Evolutionary conservation across 2,329 filamentous ascomycete species (phyloP).

Genomic region (Fusarium sp.): DNA sequence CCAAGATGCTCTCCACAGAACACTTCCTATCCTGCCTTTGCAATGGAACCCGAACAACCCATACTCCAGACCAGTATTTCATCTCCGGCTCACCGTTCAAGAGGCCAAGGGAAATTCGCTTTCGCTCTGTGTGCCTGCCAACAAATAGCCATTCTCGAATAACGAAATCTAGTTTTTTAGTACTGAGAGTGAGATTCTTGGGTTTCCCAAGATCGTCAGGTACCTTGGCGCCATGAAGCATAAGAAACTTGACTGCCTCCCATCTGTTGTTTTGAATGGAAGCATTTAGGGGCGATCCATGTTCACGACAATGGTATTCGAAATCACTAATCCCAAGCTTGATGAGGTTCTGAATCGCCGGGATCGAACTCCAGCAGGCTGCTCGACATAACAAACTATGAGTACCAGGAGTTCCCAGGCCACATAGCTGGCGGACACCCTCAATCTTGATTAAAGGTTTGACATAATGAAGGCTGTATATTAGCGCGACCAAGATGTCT

Average conservation of each 20-base stretch:
- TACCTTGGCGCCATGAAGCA: not conserved
- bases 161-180: not conserved
- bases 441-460: not conserved
- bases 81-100: not conserved
- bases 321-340: not conserved
- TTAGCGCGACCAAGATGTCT: rapidly evolving
- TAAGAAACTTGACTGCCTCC: not conserved
- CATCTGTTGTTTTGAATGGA: not conserved
- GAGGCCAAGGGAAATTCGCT: not conserved
- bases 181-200: not conserved
- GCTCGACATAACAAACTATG: not conserved
- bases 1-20: not conserved
- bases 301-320: not conserved
- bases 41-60: not conserved
- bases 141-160: not conserved
- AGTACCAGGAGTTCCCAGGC: not conserved
- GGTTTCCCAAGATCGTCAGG: not conserved
- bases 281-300: not conserved
- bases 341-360: not conserved
- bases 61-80: not conserved
- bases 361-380: not conserved
- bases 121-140: not conserved
- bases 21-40: not conserved
- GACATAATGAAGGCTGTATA: not conserved
- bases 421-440: not conserved